A percentile compares a stretch with the other conserved stretches of the same genome.
Conservation (phyloP, 2,329 filamentous ascomycete genomes). For the Rhynchosporium graminicola region DNA sequence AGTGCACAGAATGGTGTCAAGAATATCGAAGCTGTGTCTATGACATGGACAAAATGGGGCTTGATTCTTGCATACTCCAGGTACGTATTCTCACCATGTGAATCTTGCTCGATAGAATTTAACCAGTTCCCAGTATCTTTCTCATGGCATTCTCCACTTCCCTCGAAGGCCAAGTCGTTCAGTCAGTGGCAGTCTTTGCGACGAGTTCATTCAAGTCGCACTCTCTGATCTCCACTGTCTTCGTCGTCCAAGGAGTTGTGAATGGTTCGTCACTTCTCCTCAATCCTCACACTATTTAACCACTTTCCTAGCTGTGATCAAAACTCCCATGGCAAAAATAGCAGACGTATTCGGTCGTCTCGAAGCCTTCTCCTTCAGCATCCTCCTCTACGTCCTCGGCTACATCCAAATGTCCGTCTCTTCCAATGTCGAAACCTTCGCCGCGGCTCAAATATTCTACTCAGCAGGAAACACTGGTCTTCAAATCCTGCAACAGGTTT, state of each 20-base stretch:
- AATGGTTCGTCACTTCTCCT: constrained; percentile 45
- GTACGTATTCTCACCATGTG: constrained; percentile 5
- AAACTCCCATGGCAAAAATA: constrained; percentile 55
- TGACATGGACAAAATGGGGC: constrained; percentile 32
- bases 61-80: constrained; percentile 31
- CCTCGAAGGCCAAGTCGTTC: constrained; percentile 47
- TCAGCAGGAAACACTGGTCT: constrained; percentile 54
- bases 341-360: constrained; percentile 52
- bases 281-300: constrained; percentile 36
- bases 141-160: constrained; percentile 50
- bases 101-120: background rate
- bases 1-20: constrained; percentile 30
- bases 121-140: constrained; percentile 43
- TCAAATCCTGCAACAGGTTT: constrained; percentile 56
- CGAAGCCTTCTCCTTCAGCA: constrained; percentile 48
- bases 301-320: constrained; percentile 51
- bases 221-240: constrained; percentile 47
- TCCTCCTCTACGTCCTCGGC: constrained; percentile 48
- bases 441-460: constrained; percentile 62
- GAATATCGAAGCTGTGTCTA: constrained; percentile 32
- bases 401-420: constrained; percentile 67
- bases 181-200: constrained; percentile 44
- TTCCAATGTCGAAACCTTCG: constrained; percentile 59
- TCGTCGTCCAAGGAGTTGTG: constrained; percentile 47
- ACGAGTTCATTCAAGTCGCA: constrained; percentile 51